Percentiles rank a stretch among this genome's conserved stretches.
Evolutionary conservation across 345 rosid species (phyloP).

Genomic region (Microcos paniculata): DNA sequence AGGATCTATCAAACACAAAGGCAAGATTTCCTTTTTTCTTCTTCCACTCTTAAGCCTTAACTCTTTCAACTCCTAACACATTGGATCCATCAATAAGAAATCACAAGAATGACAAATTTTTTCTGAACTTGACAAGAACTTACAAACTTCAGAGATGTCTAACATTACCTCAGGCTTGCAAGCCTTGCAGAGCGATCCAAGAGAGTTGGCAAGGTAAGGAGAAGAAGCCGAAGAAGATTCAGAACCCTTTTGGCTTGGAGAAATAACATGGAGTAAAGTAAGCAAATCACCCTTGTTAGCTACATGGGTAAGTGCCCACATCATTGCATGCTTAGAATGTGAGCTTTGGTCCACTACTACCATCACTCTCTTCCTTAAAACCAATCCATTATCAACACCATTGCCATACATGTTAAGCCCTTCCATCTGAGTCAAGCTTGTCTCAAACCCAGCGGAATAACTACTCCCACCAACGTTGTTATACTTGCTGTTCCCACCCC

Average conservation of each 20-base stretch:
- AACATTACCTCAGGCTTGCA: constrained; percentile 78
- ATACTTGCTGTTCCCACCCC: constrained; percentile 32
- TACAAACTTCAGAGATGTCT: not conserved
- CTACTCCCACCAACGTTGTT: constrained; percentile 17
- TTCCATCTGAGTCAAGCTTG: constrained; percentile 48
- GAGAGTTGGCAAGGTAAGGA: constrained; percentile 62
- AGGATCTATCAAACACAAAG: constrained; percentile 25
- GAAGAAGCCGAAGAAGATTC: constrained; percentile 29
- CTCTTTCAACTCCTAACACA: not conserved
- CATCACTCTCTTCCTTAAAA: constrained; percentile 80
- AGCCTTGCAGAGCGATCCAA: constrained; percentile 91
- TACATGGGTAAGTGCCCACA: constrained; percentile 95
- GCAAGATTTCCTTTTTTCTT: constrained; percentile 8
- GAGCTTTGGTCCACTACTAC: constrained; percentile 81
- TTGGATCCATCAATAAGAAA: not conserved
- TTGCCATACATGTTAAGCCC: constrained; percentile 37
- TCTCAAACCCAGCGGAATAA: constrained; percentile 21
- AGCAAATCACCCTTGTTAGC: constrained; percentile 77
- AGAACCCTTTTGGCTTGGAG: constrained; percentile 32
- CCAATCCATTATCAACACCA: constrained; percentile 32
- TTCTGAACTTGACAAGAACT: not conserved
- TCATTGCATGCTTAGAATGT: constrained; percentile 87
- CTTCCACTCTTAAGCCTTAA: not conserved
- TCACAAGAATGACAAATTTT: not conserved
- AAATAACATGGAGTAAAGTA: constrained; percentile 69